Base-by-base conservation (phyloP, 768 basidiomycete genomes). In the Panellus pusillus region DNA sequence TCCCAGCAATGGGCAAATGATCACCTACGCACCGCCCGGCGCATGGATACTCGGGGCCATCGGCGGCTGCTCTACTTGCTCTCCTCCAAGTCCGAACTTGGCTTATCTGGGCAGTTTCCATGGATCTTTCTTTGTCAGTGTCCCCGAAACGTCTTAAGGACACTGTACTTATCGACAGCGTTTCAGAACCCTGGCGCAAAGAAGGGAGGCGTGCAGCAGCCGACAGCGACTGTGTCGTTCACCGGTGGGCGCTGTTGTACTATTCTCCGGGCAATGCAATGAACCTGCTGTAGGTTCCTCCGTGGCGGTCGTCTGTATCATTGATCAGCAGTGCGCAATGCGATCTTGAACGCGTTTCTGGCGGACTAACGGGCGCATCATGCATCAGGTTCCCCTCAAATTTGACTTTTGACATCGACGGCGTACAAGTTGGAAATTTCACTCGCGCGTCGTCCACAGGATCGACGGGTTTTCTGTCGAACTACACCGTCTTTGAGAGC, bases 261-360 rank as follows among this genome's bases (percentile, higher is more conserved):
- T 40, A 11, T 45, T 3, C 17, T 28, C n/a, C 6, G 15, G 3
- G 18, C 11, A 28, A 13, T 19, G 8, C 8, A 47, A 29, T 41
- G 8, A 44, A 42, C 18, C 3, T 14, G 24, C 28, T 6, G 24
- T 28, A 60, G 59, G 59, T 39, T 41, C 43, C 43, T 53, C 48
- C 29, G 55, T 61, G 27, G 50, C 51, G 44, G 59, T 61, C 12
- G 28, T 35, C 9, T 61, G 55, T 18, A 54, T 61, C 17, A 28
- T 61, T 24, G 24, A 24, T 24, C 24, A 24, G 6, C 24, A 11
- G 58, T 56, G 55, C 24, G 58, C 17, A 13, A 32, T 24, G 24
- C 24, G 24, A 24, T 24, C 24, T 24, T 14, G 8, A 35, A 3
- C 32, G 32, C 32, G 32, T 35, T 35, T 35, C 32, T n/a, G 8